Base-by-base conservation (phyloP, 805 yeast species). In the Candida gorgasii region DNA sequence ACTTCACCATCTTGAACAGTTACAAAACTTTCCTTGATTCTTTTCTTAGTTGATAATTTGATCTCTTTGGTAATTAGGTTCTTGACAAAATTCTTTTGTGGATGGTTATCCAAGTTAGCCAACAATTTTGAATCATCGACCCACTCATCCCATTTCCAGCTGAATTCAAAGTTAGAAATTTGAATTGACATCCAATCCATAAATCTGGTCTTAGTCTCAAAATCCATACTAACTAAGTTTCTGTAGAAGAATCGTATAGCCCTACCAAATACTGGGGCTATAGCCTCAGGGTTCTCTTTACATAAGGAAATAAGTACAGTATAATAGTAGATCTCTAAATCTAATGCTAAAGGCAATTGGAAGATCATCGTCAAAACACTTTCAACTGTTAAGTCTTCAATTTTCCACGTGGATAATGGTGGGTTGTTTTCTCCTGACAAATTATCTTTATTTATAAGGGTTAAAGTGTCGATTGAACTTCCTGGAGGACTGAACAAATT, bases 141-240 rank as follows among this genome's bases (percentile, higher is more conserved):
- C 99, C 99, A 93, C 62, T 90, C 98, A 49, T 79, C 80, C 99
- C 99, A 93, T 58, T 89, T 89, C 99, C 99, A 93, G 27, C 90
- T 87, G 65, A 88, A 93, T 44, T 86, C 89, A 62, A 92, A 93
- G 59, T 92, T 93, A 55, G 95, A 86, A 61, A 93, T 78, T 64
- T 93, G 99, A 43, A 87, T 83, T 1, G 95, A 76, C 71, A 95
- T 83, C 98, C 98, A 93, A 62, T 86, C 92, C 54, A 88, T 70
- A 51, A 79, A 86, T 46, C 90, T 72, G 46, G 79, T 73, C 49
- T 82, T 76, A 40, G 87, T 67, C 62, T 89, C 97, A 53, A 80
- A 81, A 58, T 92, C 97, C 40, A 89, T 67, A 1, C 74, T 65
- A 19, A 76, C 81, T 40, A 86, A 61, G 57, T 86, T 75, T 34